A percentile compares a stretch with the other conserved stretches of the same genome.
Evolutionary conservation across 169 alveolate genomes (phyloP).

Genomic region (Theileria orientalis): DNA sequence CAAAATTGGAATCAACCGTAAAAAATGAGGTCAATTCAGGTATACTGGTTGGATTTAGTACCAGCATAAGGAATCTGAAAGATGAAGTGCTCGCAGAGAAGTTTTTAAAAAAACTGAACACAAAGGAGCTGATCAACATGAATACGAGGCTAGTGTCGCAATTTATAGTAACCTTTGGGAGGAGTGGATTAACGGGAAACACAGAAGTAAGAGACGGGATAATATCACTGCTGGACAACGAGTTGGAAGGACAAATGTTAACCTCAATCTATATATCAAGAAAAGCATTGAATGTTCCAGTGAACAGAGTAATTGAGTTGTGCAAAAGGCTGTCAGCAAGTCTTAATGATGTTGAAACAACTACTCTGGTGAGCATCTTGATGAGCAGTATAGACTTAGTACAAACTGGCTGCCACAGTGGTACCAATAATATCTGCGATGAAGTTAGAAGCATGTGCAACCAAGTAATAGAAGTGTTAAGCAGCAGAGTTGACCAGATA

Average conservation of each 20-base stretch:
- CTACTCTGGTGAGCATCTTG: neutral
- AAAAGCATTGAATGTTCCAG: neutral
- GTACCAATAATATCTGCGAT: no score
- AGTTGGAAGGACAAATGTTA: neutral
- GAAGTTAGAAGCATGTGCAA: neutral
- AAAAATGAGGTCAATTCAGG: no score
- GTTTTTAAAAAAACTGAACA: slow-evolving; percentile 6
- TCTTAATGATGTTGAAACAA: neutral
- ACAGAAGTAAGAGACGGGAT: neutral
- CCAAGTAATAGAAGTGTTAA: neutral
- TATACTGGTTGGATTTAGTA: neutral
- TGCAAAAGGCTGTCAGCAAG: neutral
- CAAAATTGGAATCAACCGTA: slow-evolving; percentile 10
- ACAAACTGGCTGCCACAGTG: neutral
- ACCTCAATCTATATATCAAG: neutral
- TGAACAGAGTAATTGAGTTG: neutral
- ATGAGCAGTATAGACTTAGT: neutral
- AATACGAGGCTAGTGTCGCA: neutral
- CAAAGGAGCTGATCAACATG: slow-evolving; percentile 25
- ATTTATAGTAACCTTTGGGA: neutral
- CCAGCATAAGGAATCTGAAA: slow-evolving; percentile 13
- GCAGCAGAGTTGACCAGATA: neutral
- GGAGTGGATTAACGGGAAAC: no score
- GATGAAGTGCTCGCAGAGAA: slow-evolving; percentile 12
- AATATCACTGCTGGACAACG: neutral